phyloP scores from a whole-genome alignment of 2,329 filamentous ascomycete genomes.

The Colletotrichum liriopes region DNA sequence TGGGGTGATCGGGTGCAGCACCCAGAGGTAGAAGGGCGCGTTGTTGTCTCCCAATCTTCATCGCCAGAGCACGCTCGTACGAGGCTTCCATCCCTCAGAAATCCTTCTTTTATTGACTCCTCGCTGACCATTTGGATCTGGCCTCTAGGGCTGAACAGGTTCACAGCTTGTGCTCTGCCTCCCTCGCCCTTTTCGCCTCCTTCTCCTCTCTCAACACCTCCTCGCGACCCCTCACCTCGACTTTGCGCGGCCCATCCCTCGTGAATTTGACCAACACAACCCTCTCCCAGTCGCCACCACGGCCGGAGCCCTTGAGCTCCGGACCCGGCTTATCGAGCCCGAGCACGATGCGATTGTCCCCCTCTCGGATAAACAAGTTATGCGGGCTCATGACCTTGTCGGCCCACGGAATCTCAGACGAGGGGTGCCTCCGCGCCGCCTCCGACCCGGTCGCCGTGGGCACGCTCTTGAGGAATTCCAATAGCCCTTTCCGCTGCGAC shows the following conservation, averaged over 20 bases:
- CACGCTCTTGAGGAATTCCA: constrained; percentile 65
- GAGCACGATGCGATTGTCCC: constrained; percentile 66
- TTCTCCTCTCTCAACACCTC: constrained; percentile 66
- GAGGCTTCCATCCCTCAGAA: background rate
- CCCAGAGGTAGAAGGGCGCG: background rate
- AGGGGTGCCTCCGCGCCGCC: constrained; percentile 57
- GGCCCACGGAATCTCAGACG: constrained; percentile 67
- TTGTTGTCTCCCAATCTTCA: constrained; percentile 1
- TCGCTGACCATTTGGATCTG: background rate
- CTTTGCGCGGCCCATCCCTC: constrained; percentile 65
- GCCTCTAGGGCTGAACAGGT: background rate
- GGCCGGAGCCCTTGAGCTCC: constrained; percentile 64
- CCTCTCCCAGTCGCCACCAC: constrained; percentile 72
- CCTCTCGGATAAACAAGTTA: constrained; percentile 60
- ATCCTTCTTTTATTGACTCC: background rate
- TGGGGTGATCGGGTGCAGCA: constrained; percentile 8
- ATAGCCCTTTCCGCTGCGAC: constrained; percentile 66
- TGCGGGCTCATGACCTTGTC: constrained; percentile 75
- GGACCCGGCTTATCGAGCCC: constrained; percentile 71
- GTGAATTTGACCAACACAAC: constrained; percentile 71
- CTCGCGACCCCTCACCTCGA: constrained; percentile 67
- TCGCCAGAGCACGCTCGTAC: background rate
- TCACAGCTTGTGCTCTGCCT: constrained; percentile 37
- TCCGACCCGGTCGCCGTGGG: constrained; percentile 59
- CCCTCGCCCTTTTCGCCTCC: constrained; percentile 45